Evolutionary conservation across 116 monocot species (phyloP).

Genomic region (Zostera marina): DNA sequence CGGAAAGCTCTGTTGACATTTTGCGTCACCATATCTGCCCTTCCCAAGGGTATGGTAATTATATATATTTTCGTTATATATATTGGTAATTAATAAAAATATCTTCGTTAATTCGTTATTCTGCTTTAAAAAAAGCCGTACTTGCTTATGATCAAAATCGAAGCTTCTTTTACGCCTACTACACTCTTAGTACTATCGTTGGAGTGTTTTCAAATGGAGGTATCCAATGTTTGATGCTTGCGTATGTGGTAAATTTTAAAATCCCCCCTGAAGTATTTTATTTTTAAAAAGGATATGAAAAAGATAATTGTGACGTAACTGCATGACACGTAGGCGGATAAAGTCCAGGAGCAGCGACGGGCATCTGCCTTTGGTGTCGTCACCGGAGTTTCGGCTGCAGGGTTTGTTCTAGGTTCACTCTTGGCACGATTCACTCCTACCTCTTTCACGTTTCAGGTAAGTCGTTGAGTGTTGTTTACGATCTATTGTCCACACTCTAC

Average conservation of each 20-base stretch:
- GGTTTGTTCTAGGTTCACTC: slow-evolving; percentile 59
- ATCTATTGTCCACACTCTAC: too few relatives aligned
- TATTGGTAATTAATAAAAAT: too few relatives aligned
- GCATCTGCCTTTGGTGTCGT: slow-evolving; percentile 58
- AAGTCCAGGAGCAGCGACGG: slow-evolving; percentile 38
- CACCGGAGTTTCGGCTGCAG: slow-evolving; percentile 54
- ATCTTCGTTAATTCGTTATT: neutral
- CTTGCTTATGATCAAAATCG: slow-evolving; percentile 44
- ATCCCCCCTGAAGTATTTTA: neutral
- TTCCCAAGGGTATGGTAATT: slow-evolving; percentile 42
- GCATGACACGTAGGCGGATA: slow-evolving; percentile 47
- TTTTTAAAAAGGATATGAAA: neutral
- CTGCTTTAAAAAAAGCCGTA: slow-evolving; percentile 32
- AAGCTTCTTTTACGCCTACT: slow-evolving; percentile 55
- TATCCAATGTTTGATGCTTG: slow-evolving; percentile 69
- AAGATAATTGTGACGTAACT: too few relatives aligned
- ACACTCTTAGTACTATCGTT: slow-evolving; percentile 35
- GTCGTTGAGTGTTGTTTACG: neutral
- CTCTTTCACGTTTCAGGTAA: slow-evolving; percentile 45
- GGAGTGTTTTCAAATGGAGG: slow-evolving; percentile 70
- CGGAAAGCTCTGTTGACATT: slow-evolving; percentile 61
- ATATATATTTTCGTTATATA: neutral
- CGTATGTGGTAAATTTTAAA: slow-evolving; percentile 59
- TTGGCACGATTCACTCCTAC: slow-evolving; percentile 56
- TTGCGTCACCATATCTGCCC: slow-evolving; percentile 37